phyloP scores from a whole-genome alignment of 163 green algal species.

The Scenedesmus sp. region DNA sequence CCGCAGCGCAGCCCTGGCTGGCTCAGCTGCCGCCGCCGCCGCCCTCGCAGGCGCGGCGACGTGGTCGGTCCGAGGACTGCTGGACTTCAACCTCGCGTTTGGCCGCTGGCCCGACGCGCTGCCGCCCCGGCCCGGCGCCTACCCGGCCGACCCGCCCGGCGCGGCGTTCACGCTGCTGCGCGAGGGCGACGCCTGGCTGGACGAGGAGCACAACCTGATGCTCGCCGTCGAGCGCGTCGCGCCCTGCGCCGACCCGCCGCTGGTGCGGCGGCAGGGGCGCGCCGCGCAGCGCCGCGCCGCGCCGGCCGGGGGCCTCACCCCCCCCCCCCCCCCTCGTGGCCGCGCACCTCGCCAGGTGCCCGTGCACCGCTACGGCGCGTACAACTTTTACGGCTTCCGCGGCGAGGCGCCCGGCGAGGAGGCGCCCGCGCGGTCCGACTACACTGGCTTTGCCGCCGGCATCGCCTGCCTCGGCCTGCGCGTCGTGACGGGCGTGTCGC shows the following conservation, averaged over 20 bases:
- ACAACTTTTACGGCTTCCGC: slow-evolving; percentile 56
- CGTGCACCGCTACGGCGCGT: slow-evolving; percentile 51
- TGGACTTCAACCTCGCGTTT: slow-evolving; percentile 61
- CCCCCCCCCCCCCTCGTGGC: too few species aligned
- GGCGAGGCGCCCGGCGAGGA: slow-evolving; percentile 55
- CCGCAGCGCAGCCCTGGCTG: not conserved
- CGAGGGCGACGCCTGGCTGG: slow-evolving; percentile 55
- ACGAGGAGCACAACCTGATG: slow-evolving; percentile 42
- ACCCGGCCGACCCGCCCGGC: slow-evolving; percentile 41
- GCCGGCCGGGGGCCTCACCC: too few species aligned
- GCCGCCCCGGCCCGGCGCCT: slow-evolving; percentile 11
- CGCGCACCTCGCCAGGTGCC: slow-evolving; percentile 44
- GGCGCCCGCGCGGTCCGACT: slow-evolving; percentile 46
- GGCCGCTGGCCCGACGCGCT: slow-evolving; percentile 41
- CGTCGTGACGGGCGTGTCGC: slow-evolving; percentile 10
- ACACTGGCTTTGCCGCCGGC: slow-evolving; percentile 47
- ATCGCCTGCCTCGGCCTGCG: slow-evolving; percentile 44
- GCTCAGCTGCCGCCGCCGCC: not conserved
- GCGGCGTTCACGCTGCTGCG: slow-evolving; percentile 53
- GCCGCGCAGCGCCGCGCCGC: too few species aligned
- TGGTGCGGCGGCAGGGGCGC: too few species aligned
- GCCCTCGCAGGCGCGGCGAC: slow-evolving; percentile 8
- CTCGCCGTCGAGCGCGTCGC: slow-evolving; percentile 49
- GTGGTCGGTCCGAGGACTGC: slow-evolving; percentile 51
- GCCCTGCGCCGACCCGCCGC: slow-evolving; percentile 7